Percentiles rank a stretch among this genome's conserved stretches.
Evolutionary conservation across 306 rosid species (phyloP).

Genomic region (Rubus idaeus): DNA sequence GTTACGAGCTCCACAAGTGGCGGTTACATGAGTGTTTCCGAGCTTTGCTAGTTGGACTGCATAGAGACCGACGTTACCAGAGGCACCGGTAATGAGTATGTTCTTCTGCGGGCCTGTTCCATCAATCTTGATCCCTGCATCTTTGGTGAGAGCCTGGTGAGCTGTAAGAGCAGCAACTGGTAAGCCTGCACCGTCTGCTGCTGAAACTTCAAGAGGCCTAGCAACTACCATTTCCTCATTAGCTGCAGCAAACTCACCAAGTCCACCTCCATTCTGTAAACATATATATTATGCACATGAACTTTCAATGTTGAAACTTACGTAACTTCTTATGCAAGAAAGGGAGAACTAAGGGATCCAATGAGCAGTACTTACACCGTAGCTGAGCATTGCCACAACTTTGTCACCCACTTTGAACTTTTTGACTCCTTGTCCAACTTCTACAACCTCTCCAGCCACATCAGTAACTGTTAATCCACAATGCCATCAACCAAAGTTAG

Average conservation of each 20-base stretch:
- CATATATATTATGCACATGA: neutral
- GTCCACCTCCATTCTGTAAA: conserved; percentile 61
- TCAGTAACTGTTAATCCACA: conserved; percentile 46
- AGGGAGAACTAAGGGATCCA: neutral
- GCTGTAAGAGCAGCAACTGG: conserved; percentile 61
- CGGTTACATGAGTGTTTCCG: conserved; percentile 58
- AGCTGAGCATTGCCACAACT: conserved; percentile 47
- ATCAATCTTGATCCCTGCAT: conserved; percentile 58
- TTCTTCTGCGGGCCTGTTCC: conserved; percentile 47
- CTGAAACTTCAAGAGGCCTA: conserved; percentile 57
- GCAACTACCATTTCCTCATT: conserved; percentile 36
- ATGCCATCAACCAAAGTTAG: neutral
- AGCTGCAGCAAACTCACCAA: conserved; percentile 61
- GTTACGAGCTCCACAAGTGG: conserved; percentile 72
- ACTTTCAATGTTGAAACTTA: neutral
- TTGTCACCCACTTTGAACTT: conserved; percentile 61
- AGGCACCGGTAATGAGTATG: conserved; percentile 56
- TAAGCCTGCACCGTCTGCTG: conserved; percentile 52
- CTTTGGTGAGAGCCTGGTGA: conserved; percentile 53
- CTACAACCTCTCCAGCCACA: conserved; percentile 59
- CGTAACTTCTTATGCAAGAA: neutral
- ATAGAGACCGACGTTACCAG: conserved; percentile 59
- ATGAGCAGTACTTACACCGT: conserved; percentile 35
- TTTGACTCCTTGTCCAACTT: conserved; percentile 52
- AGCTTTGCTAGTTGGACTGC: conserved; percentile 74